Conservation (phyloP, 495 filamentous ascomycete species). For the Podospora comata region DNA sequence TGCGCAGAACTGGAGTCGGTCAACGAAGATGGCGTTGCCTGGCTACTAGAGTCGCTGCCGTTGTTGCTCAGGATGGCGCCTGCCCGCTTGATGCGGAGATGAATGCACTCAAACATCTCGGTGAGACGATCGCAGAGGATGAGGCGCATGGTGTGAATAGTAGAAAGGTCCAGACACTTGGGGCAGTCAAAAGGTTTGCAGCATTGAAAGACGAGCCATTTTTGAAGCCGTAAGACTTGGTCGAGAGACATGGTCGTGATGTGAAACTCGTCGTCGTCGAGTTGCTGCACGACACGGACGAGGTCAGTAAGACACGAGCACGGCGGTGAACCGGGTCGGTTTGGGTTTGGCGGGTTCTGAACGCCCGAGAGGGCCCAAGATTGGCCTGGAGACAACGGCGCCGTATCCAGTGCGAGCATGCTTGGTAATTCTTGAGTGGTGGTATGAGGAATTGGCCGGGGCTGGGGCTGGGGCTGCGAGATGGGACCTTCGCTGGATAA, state of each 20-base stretch:
- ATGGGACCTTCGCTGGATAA: too few relatives aligned
- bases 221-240: constrained; percentile 16
- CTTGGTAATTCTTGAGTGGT: too few relatives aligned
- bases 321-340: too few relatives aligned
- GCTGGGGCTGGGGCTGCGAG: too few relatives aligned
- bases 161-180: neutral
- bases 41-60: neutral
- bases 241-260: constrained; percentile 17
- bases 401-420: too few relatives aligned
- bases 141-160: constrained; percentile 14
- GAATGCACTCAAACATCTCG: constrained; percentile 21
- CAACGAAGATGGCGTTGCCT: too few relatives aligned
- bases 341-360: too few relatives aligned
- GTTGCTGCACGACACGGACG: constrained; percentile 15
- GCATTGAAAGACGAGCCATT: constrained; percentile 20
- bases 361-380: too few relatives aligned
- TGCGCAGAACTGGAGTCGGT: too few relatives aligned
- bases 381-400: too few relatives aligned
- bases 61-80: constrained; percentile 4
- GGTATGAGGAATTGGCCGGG: too few relatives aligned
- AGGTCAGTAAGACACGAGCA: too few relatives aligned
- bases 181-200: constrained; percentile 18
- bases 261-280: constrained; percentile 20
- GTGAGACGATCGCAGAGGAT: constrained; percentile 19
- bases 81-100: constrained; percentile 11